Percentiles rank a stretch among this genome's conserved stretches.
These are phyloP conservation scores for Ensete ventricosum DNA, from an alignment of 176 grass and related monocot genomes.

Conservation along the genomic window DNA sequence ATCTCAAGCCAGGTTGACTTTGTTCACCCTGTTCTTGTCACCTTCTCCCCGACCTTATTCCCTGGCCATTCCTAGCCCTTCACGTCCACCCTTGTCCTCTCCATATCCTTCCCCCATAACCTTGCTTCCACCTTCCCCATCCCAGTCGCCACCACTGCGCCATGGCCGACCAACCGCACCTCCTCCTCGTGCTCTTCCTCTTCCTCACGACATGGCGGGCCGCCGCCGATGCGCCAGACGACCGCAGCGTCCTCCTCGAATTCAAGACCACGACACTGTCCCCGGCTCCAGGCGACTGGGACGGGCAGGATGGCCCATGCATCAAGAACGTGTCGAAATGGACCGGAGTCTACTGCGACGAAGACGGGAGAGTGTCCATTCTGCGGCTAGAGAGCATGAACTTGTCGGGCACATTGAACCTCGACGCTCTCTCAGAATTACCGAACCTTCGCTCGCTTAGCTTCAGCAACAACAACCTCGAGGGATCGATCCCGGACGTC, in stretches of 20 bases:
- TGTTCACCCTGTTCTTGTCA: background rate
- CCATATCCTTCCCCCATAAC: background rate
- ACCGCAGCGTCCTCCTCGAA: conserved; percentile 12
- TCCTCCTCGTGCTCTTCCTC: conserved; percentile 18
- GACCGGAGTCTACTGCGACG: conserved; percentile 19
- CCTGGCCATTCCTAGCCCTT: conserved; percentile 48
- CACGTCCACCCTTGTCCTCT: conserved; percentile 25
- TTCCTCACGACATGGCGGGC: background rate
- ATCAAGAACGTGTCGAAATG: background rate
- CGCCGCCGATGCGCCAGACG: conserved; percentile 18
- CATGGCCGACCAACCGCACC: conserved; percentile 41
- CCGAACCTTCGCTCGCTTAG: conserved; percentile 56
- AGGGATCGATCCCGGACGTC: conserved; percentile 49
- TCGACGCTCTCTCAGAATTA: conserved; percentile 29
- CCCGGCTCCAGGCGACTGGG: background rate
- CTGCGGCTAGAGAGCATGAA: conserved; percentile 47
- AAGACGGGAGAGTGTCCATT: conserved; percentile 12
- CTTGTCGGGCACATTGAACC: conserved; percentile 37
- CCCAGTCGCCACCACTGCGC: background rate
- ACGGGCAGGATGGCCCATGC: background rate
- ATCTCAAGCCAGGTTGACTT: conserved; percentile 3
- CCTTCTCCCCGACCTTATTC: background rate
- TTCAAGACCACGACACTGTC: conserved; percentile 19
- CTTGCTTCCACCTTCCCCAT: conserved; percentile 9
- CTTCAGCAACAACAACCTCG: conserved; percentile 51